Evolutionary conservation across 768 basidiomycete genomes (phyloP), one percentile per base, ranked within the genome.

Genomic region (Kwoniella sp.): DNA sequence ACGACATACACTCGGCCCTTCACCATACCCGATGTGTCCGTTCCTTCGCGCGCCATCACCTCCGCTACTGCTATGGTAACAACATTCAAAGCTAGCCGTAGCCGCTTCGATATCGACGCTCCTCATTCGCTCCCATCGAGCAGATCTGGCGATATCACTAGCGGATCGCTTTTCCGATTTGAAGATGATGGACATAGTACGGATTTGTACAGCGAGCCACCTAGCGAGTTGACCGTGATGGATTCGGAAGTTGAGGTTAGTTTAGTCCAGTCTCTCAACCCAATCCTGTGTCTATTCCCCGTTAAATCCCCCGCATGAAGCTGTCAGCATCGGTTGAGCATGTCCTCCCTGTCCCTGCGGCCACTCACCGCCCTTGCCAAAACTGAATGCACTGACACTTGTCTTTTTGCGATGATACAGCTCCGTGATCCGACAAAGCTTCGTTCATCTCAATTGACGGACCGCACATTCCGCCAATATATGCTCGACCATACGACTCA

Each of bases 401-500:
- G 25, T 19, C 48, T 12, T 26, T 22, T 19, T 33, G 33, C 25
- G 46, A 47, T 17, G 46, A 10, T 33, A 44, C 50, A 77, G 73
- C 69, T 77, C n/a, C 67, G 73, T 15, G 68, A 69, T 26, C 73
- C 73, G n/a, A 50, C 48, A 2, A 61, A 65, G 33, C 55, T 77
- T 1, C 65, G 68, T 30, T 63, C 68, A 10, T 67, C 61, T 5
- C 71, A 74, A 40, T 53, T 77, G 3, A 71, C 68, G n/a, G 73
- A 74, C 13, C 48, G 53, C 3, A 77, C 76, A 22, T 77, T 72
- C 68, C 67, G 69, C 5, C 71, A 68, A 54, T 77, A 77, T 56
- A 60, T 77, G 44, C 55, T 71, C 7, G 76, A 77, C 53, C 58
- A 77, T 44, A 71, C 74, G 67, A 71, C 56, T 2, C 67, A 71